Conservation (phyloP, 495 filamentous ascomycete species). For the Penicillium bovifimosum region DNA sequence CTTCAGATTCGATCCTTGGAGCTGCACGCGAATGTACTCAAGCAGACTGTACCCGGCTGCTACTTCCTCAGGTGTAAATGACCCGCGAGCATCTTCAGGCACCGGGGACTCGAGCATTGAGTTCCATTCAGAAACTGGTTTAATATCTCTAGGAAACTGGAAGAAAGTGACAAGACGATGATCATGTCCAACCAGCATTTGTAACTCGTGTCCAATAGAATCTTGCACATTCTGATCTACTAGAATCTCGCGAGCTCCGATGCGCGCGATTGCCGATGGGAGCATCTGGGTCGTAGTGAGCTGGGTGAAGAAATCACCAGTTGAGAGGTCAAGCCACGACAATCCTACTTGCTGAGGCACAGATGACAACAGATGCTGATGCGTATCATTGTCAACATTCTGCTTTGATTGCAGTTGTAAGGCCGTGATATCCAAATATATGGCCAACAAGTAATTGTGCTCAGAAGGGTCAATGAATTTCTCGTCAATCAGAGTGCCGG, state of each 20-base stretch:
- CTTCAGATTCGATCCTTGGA: conserved; percentile 75
- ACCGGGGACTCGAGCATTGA: conserved; percentile 68
- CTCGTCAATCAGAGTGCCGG: conserved; percentile 94
- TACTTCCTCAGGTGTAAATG: conserved; percentile 45
- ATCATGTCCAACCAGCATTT: conserved; percentile 38
- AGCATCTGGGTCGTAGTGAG: conserved; percentile 66
- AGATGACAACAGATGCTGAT: conserved; percentile 35
- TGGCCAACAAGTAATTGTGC: conserved; percentile 84
- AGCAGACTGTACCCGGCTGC: conserved; percentile 70
- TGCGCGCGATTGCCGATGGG: conserved; percentile 70
- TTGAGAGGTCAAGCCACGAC: conserved; percentile 93
- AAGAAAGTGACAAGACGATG: conserved; percentile 45
- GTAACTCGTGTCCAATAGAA: conserved; percentile 35
- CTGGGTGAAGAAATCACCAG: conserved; percentile 88
- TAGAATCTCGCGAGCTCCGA: conserved; percentile 81
- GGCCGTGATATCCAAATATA: conserved; percentile 47
- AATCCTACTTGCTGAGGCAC: conserved; percentile 58
- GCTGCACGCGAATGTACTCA: conserved; percentile 71
- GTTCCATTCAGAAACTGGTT: conserved; percentile 59
- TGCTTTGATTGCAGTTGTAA: conserved; percentile 18
- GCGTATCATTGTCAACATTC: conserved; percentile 10
- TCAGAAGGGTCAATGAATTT: conserved; percentile 90
- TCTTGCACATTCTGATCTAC: conserved; percentile 58
- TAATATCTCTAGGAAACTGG: conserved; percentile 24
- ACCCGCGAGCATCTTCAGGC: conserved; percentile 27